These are phyloP conservation scores for Nakaseomyces glabratus DNA, from an alignment of 1,139 yeast species.

Conservation along the genomic window DNA sequence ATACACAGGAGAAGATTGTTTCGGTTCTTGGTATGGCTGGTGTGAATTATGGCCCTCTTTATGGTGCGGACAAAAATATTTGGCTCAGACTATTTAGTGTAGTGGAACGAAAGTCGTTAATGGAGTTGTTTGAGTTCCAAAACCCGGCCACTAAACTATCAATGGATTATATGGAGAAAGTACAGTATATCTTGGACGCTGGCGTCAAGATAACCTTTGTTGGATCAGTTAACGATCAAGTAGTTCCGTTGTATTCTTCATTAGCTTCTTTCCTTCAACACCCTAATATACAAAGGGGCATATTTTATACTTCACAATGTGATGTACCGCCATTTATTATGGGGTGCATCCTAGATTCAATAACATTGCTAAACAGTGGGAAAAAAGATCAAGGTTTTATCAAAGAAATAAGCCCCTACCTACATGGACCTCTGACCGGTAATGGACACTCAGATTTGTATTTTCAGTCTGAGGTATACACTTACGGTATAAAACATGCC, in stretches of 20 bases:
- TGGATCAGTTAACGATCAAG: slow-evolving; percentile 6
- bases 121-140: slow-evolving; percentile 4
- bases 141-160: slow-evolving; percentile 1
- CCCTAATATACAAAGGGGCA: slow-evolving; percentile 4
- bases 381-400: slow-evolving; percentile 2
- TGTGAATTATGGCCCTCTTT: background rate
- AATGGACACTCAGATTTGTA: slow-evolving; percentile 5
- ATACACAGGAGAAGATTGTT: background rate
- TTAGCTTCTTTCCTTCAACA: slow-evolving; percentile 2
- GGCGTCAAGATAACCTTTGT: slow-evolving; percentile 5
- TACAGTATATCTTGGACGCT: background rate
- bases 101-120: slow-evolving; percentile 1
- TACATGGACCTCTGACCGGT: slow-evolving; percentile 2
- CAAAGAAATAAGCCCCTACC: slow-evolving; percentile 1
- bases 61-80: background rate
- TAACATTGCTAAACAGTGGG: background rate
- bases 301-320: background rate
- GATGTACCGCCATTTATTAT: background rate
- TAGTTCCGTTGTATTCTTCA: slow-evolving; percentile 7
- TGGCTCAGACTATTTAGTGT: slow-evolving; percentile 3
- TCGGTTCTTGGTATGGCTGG: slow-evolving; percentile 6
- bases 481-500: background rate
- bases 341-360: background rate
- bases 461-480: slow-evolving; percentile 2
- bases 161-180: slow-evolving; percentile 1